These are phyloP conservation scores for Corchorus capsularis DNA, from an alignment of 345 rosid species.

Conservation along the genomic window DNA sequence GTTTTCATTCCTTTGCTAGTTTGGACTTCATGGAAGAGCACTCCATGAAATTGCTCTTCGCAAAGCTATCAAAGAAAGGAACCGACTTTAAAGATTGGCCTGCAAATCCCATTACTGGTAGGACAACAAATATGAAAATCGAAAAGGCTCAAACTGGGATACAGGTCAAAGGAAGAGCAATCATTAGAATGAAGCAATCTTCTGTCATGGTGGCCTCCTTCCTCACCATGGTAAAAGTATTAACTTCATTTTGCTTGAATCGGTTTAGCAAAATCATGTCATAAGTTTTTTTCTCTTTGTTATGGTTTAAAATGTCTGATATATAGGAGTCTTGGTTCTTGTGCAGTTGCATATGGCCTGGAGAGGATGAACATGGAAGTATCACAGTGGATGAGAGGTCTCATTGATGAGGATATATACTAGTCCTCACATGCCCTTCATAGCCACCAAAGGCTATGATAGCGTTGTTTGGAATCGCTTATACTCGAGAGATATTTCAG, in stretches of 20 bases:
- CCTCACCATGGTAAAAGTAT: slow-evolving; percentile 76
- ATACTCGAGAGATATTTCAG: slow-evolving; percentile 72
- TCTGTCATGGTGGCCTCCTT: slow-evolving; percentile 96
- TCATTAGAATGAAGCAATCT: too few relatives aligned
- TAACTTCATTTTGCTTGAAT: slow-evolving; percentile 17
- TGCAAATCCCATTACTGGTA: too few relatives aligned
- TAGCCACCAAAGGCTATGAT: slow-evolving; percentile 77
- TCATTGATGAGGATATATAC: slow-evolving; percentile 41
- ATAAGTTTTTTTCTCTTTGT: slow-evolving; percentile 4
- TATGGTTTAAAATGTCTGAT: slow-evolving; percentile 29
- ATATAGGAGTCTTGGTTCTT: slow-evolving; percentile 38
- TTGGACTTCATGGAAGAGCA: too few relatives aligned
- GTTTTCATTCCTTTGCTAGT: too few relatives aligned
- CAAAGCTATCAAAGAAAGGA: too few relatives aligned
- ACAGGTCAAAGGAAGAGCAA: too few relatives aligned
- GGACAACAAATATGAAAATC: too few relatives aligned
- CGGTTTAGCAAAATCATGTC: not conserved
- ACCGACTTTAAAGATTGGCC: too few relatives aligned
- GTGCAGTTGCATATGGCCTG: slow-evolving; percentile 75
- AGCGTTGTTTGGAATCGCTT: slow-evolving; percentile 94
- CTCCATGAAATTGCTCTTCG: too few relatives aligned
- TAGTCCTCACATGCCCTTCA: slow-evolving; percentile 60
- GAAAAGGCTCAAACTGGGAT: too few relatives aligned
- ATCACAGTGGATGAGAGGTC: slow-evolving; percentile 85
- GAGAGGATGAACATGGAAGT: slow-evolving; percentile 87